These are phyloP conservation scores for Suaeda aralocaspica DNA, from an alignment of 148 eudicot species.

Conservation along the genomic window DNA sequence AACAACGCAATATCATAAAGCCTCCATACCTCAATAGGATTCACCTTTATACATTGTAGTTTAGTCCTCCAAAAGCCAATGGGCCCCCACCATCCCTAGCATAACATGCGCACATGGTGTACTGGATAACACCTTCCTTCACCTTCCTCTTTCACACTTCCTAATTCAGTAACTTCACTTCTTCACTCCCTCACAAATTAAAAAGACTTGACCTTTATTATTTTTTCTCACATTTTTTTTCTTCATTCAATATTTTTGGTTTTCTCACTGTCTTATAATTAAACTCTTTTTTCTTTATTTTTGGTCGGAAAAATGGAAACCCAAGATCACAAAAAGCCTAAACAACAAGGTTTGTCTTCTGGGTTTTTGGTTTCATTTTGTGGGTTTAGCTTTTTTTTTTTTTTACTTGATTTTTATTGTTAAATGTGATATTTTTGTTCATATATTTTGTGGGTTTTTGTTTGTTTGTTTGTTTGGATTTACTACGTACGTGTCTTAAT, in stretches of 20 bases:
- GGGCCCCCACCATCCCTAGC: background rate
- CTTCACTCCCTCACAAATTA: background rate
- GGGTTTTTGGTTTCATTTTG: background rate
- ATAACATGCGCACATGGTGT: slow-evolving; percentile 19
- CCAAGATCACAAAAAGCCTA: slow-evolving; percentile 31
- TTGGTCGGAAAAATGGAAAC: slow-evolving; percentile 34
- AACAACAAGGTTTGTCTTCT: slow-evolving; percentile 32
- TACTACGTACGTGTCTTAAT: too few relatives aligned
- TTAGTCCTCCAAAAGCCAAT: background rate
- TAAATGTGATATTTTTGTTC: background rate
- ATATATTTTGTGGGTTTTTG: background rate
- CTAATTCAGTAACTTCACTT: background rate
- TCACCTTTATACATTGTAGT: background rate
- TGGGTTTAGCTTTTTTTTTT: background rate
- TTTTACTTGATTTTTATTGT: background rate
- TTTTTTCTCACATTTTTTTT: background rate
- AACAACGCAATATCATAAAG: too few relatives aligned
- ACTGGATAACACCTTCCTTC: background rate
- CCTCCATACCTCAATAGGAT: too few relatives aligned
- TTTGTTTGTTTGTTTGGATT: slow-evolving; percentile 11
- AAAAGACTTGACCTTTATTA: too few relatives aligned
- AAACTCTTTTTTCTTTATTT: too few relatives aligned
- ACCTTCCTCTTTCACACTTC: background rate
- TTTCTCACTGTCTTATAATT: slow-evolving; percentile 2
- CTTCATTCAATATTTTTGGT: background rate